Conservation (phyloP, 306 rosid genomes). For the Rubus idaeus region DNA sequence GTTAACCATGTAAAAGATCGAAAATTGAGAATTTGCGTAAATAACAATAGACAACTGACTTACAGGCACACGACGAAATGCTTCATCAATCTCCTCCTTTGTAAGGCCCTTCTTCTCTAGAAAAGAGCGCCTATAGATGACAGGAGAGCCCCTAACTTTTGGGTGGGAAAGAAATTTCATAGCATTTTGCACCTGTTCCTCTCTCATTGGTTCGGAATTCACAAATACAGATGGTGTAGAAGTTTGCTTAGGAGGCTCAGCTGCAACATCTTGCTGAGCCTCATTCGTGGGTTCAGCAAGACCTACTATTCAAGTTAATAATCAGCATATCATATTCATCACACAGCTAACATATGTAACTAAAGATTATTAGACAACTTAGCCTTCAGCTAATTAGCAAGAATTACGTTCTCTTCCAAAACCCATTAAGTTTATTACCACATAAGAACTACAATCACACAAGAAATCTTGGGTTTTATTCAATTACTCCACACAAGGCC, state of each 20-base stretch:
- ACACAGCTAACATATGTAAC: background rate
- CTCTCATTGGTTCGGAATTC: conserved; percentile 78
- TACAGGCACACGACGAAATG: conserved; percentile 89
- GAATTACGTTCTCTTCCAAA: background rate
- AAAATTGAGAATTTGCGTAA: conserved; percentile 6
- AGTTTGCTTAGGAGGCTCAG: conserved; percentile 48
- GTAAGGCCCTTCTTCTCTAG: conserved; percentile 93
- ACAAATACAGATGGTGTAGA: conserved; percentile 71
- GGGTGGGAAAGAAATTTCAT: conserved; percentile 89
- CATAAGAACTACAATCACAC: background rate
- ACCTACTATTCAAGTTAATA: conserved; percentile 33
- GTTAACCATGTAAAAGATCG: conserved; percentile 8
- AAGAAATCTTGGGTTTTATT: background rate
- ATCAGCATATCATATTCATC: conserved; percentile 15
- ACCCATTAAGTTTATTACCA: background rate
- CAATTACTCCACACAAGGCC: background rate
- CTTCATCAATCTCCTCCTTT: conserved; percentile 97
- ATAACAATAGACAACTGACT: conserved; percentile 27
- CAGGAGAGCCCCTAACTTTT: conserved; percentile 87
- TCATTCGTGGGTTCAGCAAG: conserved; percentile 37
- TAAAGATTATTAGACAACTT: background rate
- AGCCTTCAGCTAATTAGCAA: background rate
- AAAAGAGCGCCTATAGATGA: conserved; percentile 81
- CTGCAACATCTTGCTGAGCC: conserved; percentile 53
- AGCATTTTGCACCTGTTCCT: conserved; percentile 96